Evolutionary conservation across 2,329 filamentous ascomycete genomes (phyloP).

Genomic region (Claviceps arundinis): DNA sequence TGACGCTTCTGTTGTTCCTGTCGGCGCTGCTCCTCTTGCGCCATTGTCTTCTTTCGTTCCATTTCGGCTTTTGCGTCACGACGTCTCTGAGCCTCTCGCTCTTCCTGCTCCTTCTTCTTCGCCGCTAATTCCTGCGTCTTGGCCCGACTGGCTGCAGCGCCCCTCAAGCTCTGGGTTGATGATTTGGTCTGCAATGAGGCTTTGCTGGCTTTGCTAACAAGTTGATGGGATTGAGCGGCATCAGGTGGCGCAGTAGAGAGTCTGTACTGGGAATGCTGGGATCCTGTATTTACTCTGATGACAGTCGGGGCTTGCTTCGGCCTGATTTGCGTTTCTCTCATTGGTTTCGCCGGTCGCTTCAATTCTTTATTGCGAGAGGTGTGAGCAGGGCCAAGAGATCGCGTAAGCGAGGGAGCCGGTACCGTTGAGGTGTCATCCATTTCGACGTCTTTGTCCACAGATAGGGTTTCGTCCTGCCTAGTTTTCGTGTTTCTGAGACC

Average conservation of each 20-base stretch:
- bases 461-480: conserved; percentile 18
- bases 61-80: conserved; percentile 70
- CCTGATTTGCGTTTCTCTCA: conserved; percentile 45
- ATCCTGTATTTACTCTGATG: conserved; percentile 56
- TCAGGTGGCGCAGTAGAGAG: conserved; percentile 46
- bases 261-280: conserved; percentile 45
- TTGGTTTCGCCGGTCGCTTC: conserved; percentile 49
- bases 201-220: conserved; percentile 54
- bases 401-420: conserved; percentile 47
- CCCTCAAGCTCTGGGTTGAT: conserved; percentile 47
- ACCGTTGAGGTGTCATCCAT: conserved; percentile 43
- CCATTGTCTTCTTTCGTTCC: conserved; percentile 59
- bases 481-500: conserved; percentile 39
- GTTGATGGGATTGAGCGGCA: conserved; percentile 26
- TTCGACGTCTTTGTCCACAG: conserved; percentile 32
- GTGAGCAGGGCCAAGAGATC: conserved; percentile 34
- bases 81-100: conserved; percentile 65
- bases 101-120: conserved; percentile 74
- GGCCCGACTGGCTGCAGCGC: conserved; percentile 43
- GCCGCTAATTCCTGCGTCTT: conserved; percentile 65
- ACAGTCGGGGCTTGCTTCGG: conserved; percentile 54
- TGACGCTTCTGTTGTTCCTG: conserved; percentile 45
- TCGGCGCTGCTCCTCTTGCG: conserved; percentile 50
- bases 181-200: conserved; percentile 46
- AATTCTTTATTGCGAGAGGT: conserved; percentile 36